phyloP scores from a whole-genome alignment of 768 basidiomycete species.

The Psilocybe cyanescens region DNA sequence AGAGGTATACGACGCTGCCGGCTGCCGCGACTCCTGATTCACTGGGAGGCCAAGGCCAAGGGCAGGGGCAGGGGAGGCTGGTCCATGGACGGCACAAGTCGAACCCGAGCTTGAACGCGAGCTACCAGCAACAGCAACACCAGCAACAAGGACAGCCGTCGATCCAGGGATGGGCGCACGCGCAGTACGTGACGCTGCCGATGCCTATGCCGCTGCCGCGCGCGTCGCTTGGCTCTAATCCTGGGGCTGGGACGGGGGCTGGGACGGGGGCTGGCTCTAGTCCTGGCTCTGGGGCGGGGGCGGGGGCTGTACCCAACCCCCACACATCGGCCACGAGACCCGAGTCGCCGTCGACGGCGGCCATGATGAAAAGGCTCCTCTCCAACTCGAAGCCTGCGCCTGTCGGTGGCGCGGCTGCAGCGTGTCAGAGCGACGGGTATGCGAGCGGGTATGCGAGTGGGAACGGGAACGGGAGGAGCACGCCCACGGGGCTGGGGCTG shows the following conservation, averaged over 20 bases:
- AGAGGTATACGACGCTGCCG: background rate
- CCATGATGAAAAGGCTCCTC: constrained; percentile 38
- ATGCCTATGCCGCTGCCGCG: background rate
- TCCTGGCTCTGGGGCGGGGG: background rate
- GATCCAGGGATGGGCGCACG: background rate
- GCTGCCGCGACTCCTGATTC: background rate
- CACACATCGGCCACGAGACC: constrained; percentile 2
- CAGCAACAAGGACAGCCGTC: background rate
- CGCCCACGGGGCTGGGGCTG: background rate
- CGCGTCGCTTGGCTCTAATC: too few species aligned
- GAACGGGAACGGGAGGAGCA: background rate
- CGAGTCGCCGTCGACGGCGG: constrained; percentile 17
- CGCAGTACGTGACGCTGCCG: constrained; percentile 10
- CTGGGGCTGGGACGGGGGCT: too few species aligned
- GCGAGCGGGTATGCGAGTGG: background rate
- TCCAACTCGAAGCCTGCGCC: constrained; percentile 35
- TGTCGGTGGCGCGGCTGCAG: background rate
- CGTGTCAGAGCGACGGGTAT: background rate
- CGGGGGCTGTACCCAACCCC: too few species aligned
- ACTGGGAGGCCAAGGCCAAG: background rate
- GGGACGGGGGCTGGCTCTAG: too few species aligned
- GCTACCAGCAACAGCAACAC: background rate
- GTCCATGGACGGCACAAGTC: background rate
- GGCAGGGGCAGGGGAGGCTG: background rate
- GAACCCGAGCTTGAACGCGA: background rate